Base-by-base conservation (phyloP, 768 basidiomycete genomes). In the Rhodosporidiobolus odoratus region DNA sequence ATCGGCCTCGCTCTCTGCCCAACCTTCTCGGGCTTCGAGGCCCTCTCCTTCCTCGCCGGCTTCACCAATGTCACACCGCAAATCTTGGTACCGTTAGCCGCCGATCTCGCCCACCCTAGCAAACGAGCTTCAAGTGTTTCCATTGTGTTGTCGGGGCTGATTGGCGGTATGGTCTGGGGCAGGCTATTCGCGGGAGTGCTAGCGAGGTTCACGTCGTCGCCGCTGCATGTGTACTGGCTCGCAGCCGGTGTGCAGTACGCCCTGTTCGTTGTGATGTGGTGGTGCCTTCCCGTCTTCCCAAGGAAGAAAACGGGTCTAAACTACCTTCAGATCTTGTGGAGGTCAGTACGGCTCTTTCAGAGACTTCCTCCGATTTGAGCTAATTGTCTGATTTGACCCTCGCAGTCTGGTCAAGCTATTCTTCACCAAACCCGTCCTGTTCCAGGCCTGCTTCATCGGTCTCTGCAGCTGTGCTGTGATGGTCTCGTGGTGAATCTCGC, bases 41-140 rank as follows among this genome's bases (percentile, higher is more conserved):
- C 47, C 15, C 7, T 72, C 9, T n/a, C 34, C 10, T 70, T 70
- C 61, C 53, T 70, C 38, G 41, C 35, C 16, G 69, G 69, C 2
- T 15, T 85, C 17, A 79, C 84, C 37, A 68, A 59, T 19, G 71
- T 73, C 10, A 48, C 58, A 0, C 64, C 65, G 19, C 80, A 81
- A 66, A 75, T 81, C 68, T 80, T 86, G 65, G 85, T 93, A 66
- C 85, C 91, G 0, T 76, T 88, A 57, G 88, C 90, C 0, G 91
- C 86, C 4, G 92, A 95, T 79, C 84, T 93, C 40, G 91, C 90
- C 0, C 86, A 89, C 0, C 85, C 87, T 0, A 83, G 87, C 58
- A 84, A 84, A n/a, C 84, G 90, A 32, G 89, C 88, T 0, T 83
- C 86, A 4, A 87, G 90, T 0, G 82, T 95, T 41, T 87, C 89